A percentile compares a stretch with the other conserved stretches of the same genome.
Conservation (phyloP, 441 rosid genomes). For the Adansonia rubrostipa region DNA sequence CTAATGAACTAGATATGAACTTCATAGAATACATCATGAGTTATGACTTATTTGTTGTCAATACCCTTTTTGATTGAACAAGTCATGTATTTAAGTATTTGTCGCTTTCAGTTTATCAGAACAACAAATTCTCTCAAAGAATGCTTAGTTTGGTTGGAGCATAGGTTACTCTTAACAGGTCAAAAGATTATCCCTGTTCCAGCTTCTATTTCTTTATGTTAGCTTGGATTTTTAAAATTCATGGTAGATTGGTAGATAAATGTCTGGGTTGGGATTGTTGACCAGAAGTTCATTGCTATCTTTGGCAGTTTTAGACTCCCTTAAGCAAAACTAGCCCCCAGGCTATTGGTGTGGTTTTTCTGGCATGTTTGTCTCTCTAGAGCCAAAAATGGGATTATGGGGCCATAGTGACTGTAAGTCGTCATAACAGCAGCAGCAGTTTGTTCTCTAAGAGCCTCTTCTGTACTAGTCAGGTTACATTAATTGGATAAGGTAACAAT, state of each 20-base stretch:
- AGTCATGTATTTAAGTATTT: not conserved
- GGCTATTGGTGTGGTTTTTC: not conserved
- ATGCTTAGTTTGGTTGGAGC: not conserved
- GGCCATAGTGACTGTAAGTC: not conserved
- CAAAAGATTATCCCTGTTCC: not conserved
- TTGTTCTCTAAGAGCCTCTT: not conserved
- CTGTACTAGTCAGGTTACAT: not conserved
- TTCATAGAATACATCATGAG: not conserved
- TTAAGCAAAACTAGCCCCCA: not conserved
- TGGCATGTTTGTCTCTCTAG: not conserved
- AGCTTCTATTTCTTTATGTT: not conserved
- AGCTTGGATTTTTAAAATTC: not conserved
- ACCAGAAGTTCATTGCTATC: not conserved
- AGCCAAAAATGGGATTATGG: not conserved
- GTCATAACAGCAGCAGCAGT: not conserved
- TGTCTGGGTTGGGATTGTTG: constrained; percentile 7
- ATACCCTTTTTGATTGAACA: not conserved
- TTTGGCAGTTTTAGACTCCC: constrained; percentile 1
- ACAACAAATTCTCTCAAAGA: not conserved
- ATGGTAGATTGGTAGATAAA: not conserved
- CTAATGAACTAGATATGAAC: not conserved
- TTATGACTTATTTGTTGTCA: not conserved
- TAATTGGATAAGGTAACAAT: not conserved
- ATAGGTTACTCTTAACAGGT: not conserved
- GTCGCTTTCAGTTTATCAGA: not conserved